A percentile compares a stretch with the other conserved stretches of the same genome.
Evolutionary conservation across 2,329 filamentous ascomycete species (phyloP).

Genomic region (Beauveria medogensis): DNA sequence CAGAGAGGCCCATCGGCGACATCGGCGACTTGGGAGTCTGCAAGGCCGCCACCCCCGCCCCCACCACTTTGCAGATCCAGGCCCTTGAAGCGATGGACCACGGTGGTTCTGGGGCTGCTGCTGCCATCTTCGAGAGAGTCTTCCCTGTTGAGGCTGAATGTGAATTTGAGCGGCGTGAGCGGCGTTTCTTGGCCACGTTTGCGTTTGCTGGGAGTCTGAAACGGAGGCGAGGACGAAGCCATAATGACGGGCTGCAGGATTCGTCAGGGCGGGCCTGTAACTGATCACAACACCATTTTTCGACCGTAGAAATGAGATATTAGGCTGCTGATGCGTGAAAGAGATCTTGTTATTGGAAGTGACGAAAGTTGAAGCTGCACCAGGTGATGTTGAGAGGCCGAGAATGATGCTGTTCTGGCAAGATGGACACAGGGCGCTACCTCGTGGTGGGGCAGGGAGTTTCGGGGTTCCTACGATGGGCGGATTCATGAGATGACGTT

Average conservation of each 20-base stretch:
- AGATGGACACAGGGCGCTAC: conserved; percentile 5
- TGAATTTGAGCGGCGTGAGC: conserved; percentile 33
- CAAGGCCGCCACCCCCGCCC: conserved; percentile 31
- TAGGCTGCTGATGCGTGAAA: background rate
- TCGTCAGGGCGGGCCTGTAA: background rate
- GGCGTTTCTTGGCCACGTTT: conserved; percentile 33
- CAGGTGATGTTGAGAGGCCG: background rate
- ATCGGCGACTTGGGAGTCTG: conserved; percentile 11
- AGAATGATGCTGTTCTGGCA: background rate
- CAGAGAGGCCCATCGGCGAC: conserved; percentile 24
- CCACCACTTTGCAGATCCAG: conserved; percentile 38
- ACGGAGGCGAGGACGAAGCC: conserved; percentile 6
- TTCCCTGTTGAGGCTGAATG: conserved; percentile 32
- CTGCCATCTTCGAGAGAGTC: conserved; percentile 35
- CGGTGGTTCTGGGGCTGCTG: conserved; percentile 43
- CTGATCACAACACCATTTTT: background rate
- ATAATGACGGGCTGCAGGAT: background rate
- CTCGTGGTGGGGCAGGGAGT: conserved; percentile 1
- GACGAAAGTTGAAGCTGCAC: background rate
- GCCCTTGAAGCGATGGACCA: conserved; percentile 44
- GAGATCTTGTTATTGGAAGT: background rate
- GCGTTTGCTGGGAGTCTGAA: conserved; percentile 34
- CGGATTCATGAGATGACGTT: background rate
- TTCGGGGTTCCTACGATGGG: background rate
- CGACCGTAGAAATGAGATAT: background rate